Conservation (phyloP, 441 rosid genomes). For the Pelargonium cotyledonis region DNA sequence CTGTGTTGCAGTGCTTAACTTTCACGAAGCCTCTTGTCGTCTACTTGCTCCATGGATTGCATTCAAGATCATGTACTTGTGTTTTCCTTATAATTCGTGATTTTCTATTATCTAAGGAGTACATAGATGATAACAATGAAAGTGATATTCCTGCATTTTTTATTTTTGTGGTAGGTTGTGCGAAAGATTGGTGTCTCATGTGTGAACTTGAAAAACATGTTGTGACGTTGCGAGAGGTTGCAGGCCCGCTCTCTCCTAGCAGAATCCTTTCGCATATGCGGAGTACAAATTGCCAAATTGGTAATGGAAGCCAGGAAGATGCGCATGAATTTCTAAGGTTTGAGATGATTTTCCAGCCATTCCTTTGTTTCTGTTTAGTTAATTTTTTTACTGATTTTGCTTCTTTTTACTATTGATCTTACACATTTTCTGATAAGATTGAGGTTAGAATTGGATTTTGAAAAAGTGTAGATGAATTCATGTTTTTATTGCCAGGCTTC, state of each 20-base stretch:
- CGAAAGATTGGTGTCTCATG: constrained; percentile 74
- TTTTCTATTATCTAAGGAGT: constrained; percentile 2
- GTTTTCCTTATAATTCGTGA: constrained; percentile 13
- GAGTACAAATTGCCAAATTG: constrained; percentile 59
- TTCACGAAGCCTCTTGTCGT: constrained; percentile 71
- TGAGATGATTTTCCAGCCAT: constrained; percentile 6
- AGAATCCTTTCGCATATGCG: constrained; percentile 63
- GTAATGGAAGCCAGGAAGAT: constrained; percentile 87
- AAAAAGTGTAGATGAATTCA: constrained; percentile 1
- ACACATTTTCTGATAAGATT: not conserved
- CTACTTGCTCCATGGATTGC: constrained; percentile 62
- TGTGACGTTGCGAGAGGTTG: constrained; percentile 54
- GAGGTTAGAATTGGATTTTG: constrained; percentile 1
- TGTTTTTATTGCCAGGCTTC: constrained; percentile 43
- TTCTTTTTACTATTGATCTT: constrained; percentile 1
- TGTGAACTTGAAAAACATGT: constrained; percentile 87
- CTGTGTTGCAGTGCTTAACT: constrained; percentile 78
- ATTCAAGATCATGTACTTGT: constrained; percentile 66
- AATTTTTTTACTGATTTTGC: not conserved
- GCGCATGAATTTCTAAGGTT: constrained; percentile 90
- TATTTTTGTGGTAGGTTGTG: constrained; percentile 39
- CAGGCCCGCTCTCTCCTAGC: constrained; percentile 65
- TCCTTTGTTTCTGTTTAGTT: constrained; percentile 11
- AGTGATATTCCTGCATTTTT: not conserved
- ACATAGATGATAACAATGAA: not conserved